Percentiles rank a stretch among this genome's conserved stretches.
Conservation (phyloP, 768 basidiomycete species). For the Holtermanniella nyarrowii region DNA sequence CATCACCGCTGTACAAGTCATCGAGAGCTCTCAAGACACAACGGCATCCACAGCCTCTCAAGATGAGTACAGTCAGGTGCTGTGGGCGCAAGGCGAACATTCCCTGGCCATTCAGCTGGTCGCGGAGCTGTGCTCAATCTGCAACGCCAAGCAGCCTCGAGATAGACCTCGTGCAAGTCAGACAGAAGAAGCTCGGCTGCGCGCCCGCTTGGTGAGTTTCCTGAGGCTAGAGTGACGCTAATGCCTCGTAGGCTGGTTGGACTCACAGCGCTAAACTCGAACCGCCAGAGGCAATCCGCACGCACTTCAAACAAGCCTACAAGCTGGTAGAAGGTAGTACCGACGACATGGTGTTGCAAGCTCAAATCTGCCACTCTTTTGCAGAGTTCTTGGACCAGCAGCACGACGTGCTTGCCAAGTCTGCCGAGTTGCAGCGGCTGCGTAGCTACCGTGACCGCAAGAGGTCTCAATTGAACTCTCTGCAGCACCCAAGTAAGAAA, state of each 20-base stretch:
- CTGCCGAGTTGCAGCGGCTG: slow-evolving; percentile 59
- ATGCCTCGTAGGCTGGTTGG: slow-evolving; percentile 95
- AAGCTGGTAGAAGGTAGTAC: not conserved
- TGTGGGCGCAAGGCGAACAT: slow-evolving; percentile 82
- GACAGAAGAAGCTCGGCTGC: too few species aligned
- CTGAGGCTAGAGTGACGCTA: too few species aligned
- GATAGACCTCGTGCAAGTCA: too few species aligned
- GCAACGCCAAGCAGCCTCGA: too few species aligned
- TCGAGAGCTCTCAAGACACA: slow-evolving; percentile 43
- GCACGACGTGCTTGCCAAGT: slow-evolving; percentile 59
- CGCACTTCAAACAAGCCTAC: slow-evolving; percentile 50
- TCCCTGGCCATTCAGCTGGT: slow-evolving; percentile 56
- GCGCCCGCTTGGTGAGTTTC: too few species aligned
- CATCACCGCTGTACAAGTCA: slow-evolving; percentile 59
- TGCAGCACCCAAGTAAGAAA: slow-evolving; percentile 1
- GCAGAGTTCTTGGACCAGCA: slow-evolving; percentile 85
- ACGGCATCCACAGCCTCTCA: slow-evolving; percentile 49
- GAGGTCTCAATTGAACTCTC: slow-evolving; percentile 21
- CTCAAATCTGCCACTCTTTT: slow-evolving; percentile 59
- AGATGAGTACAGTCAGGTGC: slow-evolving; percentile 75
- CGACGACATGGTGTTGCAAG: slow-evolving; percentile 1
- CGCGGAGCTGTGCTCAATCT: slow-evolving; percentile 9
- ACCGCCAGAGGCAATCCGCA: slow-evolving; percentile 60
- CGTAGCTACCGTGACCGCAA: slow-evolving; percentile 66
- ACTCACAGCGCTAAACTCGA: slow-evolving; percentile 73